Percentiles rank a stretch among this genome's conserved stretches.
phyloP scores from a whole-genome alignment of 1,139 yeast species.

The Geotrichum fermentans region DNA sequence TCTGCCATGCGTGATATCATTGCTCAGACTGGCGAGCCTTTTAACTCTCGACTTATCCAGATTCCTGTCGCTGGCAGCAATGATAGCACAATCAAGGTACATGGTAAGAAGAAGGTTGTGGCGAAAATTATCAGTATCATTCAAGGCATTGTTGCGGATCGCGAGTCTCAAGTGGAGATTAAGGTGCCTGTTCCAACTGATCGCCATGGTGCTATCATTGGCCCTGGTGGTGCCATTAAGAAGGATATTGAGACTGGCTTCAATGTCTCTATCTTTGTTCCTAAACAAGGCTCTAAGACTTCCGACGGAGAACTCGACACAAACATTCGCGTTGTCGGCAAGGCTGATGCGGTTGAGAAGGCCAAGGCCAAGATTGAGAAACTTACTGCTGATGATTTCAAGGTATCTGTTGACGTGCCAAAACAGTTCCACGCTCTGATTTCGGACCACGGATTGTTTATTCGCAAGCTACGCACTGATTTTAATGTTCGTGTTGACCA shows the following conservation, averaged over 20 bases:
- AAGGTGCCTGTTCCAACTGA: constrained; percentile 62
- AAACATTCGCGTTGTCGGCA: constrained; percentile 35
- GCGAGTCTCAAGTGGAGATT: constrained; percentile 58
- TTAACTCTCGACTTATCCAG: constrained; percentile 53
- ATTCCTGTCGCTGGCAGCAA: constrained; percentile 67
- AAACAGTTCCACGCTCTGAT: constrained; percentile 54
- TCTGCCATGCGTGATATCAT: constrained; percentile 70
- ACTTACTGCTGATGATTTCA: constrained; percentile 40
- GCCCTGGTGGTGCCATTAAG: constrained; percentile 75
- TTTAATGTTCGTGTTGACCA: constrained; percentile 60
- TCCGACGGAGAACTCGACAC: constrained; percentile 40
- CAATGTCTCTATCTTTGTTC: constrained; percentile 61
- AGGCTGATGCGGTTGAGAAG: constrained; percentile 32
- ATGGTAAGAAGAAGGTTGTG: constrained; percentile 76
- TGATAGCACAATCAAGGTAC: constrained; percentile 58
- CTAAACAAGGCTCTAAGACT: constrained; percentile 48
- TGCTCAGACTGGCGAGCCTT: constrained; percentile 62
- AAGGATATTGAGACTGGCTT: constrained; percentile 68
- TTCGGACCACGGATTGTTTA: constrained; percentile 63
- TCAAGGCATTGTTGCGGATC: constrained; percentile 57
- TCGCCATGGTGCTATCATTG: constrained; percentile 73
- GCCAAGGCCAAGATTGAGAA: constrained; percentile 36
- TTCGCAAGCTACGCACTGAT: constrained; percentile 53
- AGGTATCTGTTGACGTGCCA: constrained; percentile 53
- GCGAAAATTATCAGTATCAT: constrained; percentile 62